Percentiles rank a stretch among this genome's conserved stretches.
phyloP scores from a whole-genome alignment of 345 rosid species.

The Fremontodendron californicum region DNA sequence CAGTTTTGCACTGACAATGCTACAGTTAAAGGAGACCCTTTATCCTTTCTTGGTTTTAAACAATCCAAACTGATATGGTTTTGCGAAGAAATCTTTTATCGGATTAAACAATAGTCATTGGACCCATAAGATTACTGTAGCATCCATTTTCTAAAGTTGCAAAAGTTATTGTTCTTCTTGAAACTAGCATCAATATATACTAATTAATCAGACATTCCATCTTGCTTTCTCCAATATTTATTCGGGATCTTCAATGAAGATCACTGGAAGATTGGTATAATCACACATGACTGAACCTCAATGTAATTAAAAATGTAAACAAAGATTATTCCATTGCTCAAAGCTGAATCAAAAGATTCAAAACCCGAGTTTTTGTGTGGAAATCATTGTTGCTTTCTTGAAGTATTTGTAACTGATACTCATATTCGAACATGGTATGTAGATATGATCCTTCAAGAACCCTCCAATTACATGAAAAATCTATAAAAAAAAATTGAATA shows the following conservation, averaged over 20 bases:
- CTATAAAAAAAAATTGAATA: too few relatives aligned
- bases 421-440: too few relatives aligned
- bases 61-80: not conserved
- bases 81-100: not conserved
- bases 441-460: too few relatives aligned
- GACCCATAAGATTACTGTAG: not conserved
- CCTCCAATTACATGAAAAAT: too few relatives aligned
- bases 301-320: not conserved
- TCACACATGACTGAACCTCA: constrained; percentile 2
- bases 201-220: constrained; percentile 3
- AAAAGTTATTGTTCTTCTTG: not conserved
- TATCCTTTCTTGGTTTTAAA: not conserved
- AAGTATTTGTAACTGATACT: too few relatives aligned
- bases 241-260: constrained; percentile 32
- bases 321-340: not conserved
- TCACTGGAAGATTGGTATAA: constrained; percentile 1
- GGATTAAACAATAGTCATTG: not conserved
- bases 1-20: not conserved
- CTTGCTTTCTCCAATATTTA: constrained; percentile 3
- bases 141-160: not conserved
- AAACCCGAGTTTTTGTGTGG: not conserved
- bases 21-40: not conserved
- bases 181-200: not conserved
- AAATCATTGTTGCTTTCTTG: too few relatives aligned
- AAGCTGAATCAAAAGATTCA: not conserved